phyloP scores from a whole-genome alignment of 495 filamentous ascomycete species.

The Lindgomyces ingoldianus region DNA sequence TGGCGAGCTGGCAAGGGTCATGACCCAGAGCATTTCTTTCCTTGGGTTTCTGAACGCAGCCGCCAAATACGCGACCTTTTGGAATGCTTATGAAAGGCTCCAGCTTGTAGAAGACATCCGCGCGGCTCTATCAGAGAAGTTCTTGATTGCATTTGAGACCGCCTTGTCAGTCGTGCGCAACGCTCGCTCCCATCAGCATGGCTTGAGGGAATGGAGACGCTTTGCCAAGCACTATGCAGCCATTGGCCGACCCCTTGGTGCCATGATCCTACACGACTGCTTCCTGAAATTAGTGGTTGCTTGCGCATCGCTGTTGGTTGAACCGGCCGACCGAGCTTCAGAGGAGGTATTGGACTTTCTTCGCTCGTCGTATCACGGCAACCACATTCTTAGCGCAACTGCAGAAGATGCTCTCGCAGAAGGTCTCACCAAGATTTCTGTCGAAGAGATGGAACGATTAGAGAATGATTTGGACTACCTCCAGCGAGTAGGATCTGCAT shows the following conservation, averaged over 20 bases:
- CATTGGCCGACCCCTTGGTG: constrained; percentile 76
- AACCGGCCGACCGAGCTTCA: constrained; percentile 59
- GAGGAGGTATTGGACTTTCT: constrained; percentile 73
- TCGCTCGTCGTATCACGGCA: constrained; percentile 50
- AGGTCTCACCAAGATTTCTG: constrained; percentile 69
- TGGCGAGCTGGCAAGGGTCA: constrained; percentile 59
- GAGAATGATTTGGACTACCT: constrained; percentile 88
- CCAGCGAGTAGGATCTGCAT: constrained; percentile 71
- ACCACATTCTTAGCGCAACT: constrained; percentile 1
- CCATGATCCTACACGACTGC: constrained; percentile 85
- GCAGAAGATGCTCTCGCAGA: constrained; percentile 55
- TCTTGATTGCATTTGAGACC: constrained; percentile 79
- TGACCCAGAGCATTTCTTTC: constrained; percentile 76
- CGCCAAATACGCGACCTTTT: constrained; percentile 73
- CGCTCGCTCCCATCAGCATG: constrained; percentile 50
- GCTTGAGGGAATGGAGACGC: constrained; percentile 74
- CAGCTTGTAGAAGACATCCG: constrained; percentile 68
- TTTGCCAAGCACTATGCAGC: constrained; percentile 80
- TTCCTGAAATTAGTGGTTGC: constrained; percentile 83
- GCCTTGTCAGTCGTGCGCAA: constrained; percentile 83
- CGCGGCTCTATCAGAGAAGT: constrained; percentile 74
- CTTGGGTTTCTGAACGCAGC: constrained; percentile 85
- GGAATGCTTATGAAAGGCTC: constrained; percentile 69
- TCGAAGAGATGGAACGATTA: constrained; percentile 79
- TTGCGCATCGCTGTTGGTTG: constrained; percentile 69